Base-by-base conservation (phyloP, 352 stramenopile species). In the Globisporangium solare region DNA sequence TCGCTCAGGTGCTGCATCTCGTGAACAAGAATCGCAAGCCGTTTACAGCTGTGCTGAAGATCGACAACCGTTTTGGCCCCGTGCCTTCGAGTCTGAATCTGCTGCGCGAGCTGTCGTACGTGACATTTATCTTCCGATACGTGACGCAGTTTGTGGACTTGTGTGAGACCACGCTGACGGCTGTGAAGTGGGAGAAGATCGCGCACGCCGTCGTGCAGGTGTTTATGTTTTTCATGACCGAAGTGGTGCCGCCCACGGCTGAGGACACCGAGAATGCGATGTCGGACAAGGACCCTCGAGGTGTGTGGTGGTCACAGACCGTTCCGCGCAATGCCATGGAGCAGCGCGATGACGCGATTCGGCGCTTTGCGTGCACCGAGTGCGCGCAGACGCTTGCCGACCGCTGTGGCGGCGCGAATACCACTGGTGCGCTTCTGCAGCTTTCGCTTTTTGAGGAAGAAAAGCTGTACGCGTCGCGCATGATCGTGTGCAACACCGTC, bases 61-160 rank as follows among this genome's bases (percentile, higher is more conserved):
- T 89, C 14, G 73, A 74, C 46, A 64, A 35, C 27, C 27, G 27
- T 10, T 35, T 35, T 35, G 27, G 64, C 20, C 63, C 66, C 21
- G 52, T 54, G 39, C 72, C 76, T 43, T 67, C 64, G 15, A 84
- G 77, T 14, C 57, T 94, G 32, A 76, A 72, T 17, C 51, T 89
- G 8, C 70, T 94, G 14, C 77, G 76, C 21, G 84, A 94, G 48
- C 61, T 86, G 3, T 76, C 84, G 22, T 89, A 91, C 54, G 73
- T 85, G 56, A 91, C 82, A 22, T 89, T 92, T 50, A 57, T 92
- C 17, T 79, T 94, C 53, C 82, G 82, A n/a, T 90, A 89, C 49
- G 73, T 91, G 15, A 74, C 73, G 8, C 82, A 89, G 58, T 92
- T 91, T 45, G 59, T 76, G 31, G 77, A 91, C 43, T 47, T 92